phyloP scores from a whole-genome alignment of 176 grass and related monocot species.

The Saccharum spontaneum region DNA sequence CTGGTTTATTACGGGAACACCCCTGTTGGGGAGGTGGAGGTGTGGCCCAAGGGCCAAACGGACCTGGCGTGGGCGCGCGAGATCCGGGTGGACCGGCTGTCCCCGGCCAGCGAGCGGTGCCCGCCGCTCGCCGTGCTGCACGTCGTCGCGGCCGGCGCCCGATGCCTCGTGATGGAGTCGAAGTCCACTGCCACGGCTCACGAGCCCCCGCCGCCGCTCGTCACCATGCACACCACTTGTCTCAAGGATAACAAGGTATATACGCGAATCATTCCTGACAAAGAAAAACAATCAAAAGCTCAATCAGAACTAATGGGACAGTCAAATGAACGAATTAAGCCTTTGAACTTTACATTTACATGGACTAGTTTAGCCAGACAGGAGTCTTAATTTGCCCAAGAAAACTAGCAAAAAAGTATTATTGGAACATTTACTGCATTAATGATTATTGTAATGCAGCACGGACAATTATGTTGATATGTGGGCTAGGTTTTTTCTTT shows the following conservation, averaged over 20 bases:
- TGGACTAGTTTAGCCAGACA: slow-evolving; percentile 12
- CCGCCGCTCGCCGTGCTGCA: slow-evolving; percentile 85
- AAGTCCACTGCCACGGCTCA: slow-evolving; percentile 41
- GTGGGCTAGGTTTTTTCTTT: not conserved
- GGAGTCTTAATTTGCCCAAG: not conserved
- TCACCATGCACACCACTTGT: slow-evolving; percentile 76
- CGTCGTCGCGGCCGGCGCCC: slow-evolving; percentile 55
- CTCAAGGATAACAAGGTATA: slow-evolving; percentile 97
- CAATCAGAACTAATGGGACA: not conserved
- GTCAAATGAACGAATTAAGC: not conserved
- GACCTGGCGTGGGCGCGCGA: slow-evolving; percentile 60
- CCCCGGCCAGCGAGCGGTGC: slow-evolving; percentile 80
- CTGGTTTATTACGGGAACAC: slow-evolving; percentile 77
- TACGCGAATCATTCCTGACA: slow-evolving; percentile 53
- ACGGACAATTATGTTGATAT: slow-evolving; percentile 4
- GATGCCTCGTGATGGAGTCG: slow-evolving; percentile 91
- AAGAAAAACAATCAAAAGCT: slow-evolving; percentile 27
- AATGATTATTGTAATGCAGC: slow-evolving; percentile 6
- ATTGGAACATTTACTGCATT: slow-evolving; percentile 22
- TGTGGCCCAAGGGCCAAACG: slow-evolving; percentile 75
- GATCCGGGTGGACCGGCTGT: slow-evolving; percentile 84
- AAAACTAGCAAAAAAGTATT: not conserved
- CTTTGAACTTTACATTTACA: slow-evolving; percentile 32
- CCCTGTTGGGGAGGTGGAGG: slow-evolving; percentile 84
- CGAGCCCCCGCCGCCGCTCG: slow-evolving; percentile 58